phyloP scores from a whole-genome alignment of 73 alveolate genomes.

The Blepharisma stoltei region DNA sequence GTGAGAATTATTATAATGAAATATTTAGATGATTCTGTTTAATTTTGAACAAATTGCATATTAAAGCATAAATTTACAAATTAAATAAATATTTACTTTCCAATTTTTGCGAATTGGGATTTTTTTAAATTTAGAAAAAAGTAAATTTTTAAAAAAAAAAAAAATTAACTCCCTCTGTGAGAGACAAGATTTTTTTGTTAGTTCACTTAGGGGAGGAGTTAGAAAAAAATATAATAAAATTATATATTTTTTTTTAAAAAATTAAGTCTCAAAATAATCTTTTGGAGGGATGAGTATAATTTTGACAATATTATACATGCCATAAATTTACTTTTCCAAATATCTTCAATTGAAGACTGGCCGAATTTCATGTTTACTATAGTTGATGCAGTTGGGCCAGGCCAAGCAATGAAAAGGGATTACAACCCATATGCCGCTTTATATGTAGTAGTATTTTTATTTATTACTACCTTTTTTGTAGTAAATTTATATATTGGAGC shows the following conservation, averaged over 20 bases:
- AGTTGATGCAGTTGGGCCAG: conserved; percentile 24
- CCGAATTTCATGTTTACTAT: conserved; percentile 44
- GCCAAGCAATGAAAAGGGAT: conserved; percentile 37
- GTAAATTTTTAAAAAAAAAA: too few relatives aligned
- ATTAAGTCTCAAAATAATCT: too few relatives aligned
- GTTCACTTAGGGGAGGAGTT: conserved; percentile 41
- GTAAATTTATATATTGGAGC: conserved; percentile 63
- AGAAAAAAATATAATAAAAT: conserved; percentile 37
- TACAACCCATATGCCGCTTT: conserved; percentile 44
- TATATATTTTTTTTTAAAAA: too few relatives aligned
- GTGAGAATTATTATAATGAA: too few relatives aligned
- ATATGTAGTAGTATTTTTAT: conserved; percentile 46
- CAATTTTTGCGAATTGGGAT: too few relatives aligned
- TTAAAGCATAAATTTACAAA: too few relatives aligned
- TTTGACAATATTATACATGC: conserved; percentile 65
- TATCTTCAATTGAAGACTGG: conserved; percentile 64
- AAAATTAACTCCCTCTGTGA: too few relatives aligned
- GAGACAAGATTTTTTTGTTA: conserved; percentile 36
- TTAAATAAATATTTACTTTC: too few relatives aligned
- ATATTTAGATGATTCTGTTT: too few relatives aligned
- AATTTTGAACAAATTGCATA: too few relatives aligned
- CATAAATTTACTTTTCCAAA: conserved; percentile 57
- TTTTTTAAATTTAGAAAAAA: too few relatives aligned
- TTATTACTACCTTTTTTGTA: conserved; percentile 62
- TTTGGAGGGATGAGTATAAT: conserved; percentile 34